Percentiles rank a stretch among this genome's conserved stretches.
Evolutionary conservation across 179 eudicot genomes (phyloP).

Genomic region (Spergularia azorica): DNA sequence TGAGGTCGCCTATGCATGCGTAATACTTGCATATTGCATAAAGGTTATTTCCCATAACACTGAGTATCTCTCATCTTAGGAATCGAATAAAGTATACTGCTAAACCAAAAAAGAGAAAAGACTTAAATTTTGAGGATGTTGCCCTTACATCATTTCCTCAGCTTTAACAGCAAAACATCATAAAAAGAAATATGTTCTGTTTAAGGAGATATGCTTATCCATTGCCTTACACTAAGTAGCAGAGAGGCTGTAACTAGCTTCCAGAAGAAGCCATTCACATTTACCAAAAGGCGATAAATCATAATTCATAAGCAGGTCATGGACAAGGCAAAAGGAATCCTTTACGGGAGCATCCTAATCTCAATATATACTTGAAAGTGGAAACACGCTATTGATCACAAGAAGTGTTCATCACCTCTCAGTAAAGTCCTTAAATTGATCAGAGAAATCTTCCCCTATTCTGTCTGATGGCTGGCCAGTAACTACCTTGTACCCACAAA

Average conservation of each 20-base stretch:
- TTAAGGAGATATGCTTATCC: neutral
- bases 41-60: neutral
- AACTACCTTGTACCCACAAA: conserved; percentile 92
- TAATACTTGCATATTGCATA: neutral
- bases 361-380: neutral
- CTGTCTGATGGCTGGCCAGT: conserved; percentile 99
- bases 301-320: neutral
- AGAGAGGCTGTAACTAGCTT: neutral
- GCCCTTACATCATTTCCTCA: neutral
- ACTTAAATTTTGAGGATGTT: neutral
- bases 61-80: neutral
- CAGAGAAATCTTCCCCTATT: conserved; percentile 96
- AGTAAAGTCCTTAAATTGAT: conserved; percentile 72
- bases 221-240: neutral
- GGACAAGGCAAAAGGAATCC: too few relatives aligned
- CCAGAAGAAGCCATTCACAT: neutral
- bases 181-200: neutral
- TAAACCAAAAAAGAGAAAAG: neutral
- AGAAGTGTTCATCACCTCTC: conserved; percentile 50
- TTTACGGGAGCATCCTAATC: too few relatives aligned
- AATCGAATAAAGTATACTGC: neutral
- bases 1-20: too few relatives aligned
- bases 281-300: neutral
- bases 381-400: neutral
- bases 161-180: neutral